Evolutionary conservation across 768 basidiomycete genomes (phyloP), one percentile per base, ranked within the genome.

Genomic region (Macrolepiota fuliginosa): DNA sequence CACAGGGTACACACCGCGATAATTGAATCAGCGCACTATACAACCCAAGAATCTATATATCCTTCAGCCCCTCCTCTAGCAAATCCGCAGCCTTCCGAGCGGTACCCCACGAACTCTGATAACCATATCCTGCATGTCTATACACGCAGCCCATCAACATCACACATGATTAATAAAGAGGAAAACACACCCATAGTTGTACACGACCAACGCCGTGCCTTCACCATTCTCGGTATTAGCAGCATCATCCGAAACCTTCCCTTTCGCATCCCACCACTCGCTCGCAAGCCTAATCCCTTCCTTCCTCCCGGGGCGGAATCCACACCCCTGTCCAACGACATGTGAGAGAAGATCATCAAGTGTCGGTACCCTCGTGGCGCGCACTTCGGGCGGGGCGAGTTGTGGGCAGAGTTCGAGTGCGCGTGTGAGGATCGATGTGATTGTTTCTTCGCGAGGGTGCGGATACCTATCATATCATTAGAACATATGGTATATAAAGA

Each of bases 221-320:
- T 47, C 54, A n/a, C 62, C 64, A 4, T 35, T 49, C 25, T 51
- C 39, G 29, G 29, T 50, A 63, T 58, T 15, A 32, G 29, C 7
- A 32, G 29, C 29, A 32, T 61, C 53, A 74, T 19, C 56, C 53
- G 29, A 66, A 68, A 54, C 57, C 63, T 46, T 68, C 53, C 62
- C 67, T 4, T 75, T 75, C 40, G 7, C 19, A 13, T 27, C 35
- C 52, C 61, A 49, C 63, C 73, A 80, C 32, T 83, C 84, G 0
- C 75, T 68, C 42, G 85, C 88, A 0, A 90, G 69, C 47, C 88
- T 73, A 24, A 90, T 76, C 0, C 89, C 88, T 25, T 83, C 86
- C 35, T 82, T 83, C 62, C 90, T 75, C 0, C 72, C 82, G 1
- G 89, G 90, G 10, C 72, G 63, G 3, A 72, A 51, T 10, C 91